phyloP scores from a whole-genome alignment of 2,329 filamentous ascomycete species.

The Orbilia oligospora region DNA sequence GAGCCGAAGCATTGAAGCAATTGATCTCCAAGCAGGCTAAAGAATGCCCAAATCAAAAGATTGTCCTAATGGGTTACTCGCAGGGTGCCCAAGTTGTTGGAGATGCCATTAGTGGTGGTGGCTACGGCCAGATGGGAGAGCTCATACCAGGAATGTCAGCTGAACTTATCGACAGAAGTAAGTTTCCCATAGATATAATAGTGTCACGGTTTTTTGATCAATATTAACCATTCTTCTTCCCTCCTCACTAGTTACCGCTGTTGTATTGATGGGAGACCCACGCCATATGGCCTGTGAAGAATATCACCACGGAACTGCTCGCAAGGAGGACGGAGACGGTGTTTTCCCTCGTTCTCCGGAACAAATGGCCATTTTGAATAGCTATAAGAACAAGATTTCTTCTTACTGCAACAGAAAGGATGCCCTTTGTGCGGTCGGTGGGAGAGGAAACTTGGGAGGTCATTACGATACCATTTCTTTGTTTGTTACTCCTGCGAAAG shows the following conservation, averaged over 20 bases:
- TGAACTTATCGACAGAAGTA: conserved; percentile 60
- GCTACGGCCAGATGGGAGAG: conserved; percentile 58
- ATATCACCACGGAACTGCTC: conserved; percentile 62
- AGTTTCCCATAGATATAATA: background rate
- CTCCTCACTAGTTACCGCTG: conserved; percentile 52
- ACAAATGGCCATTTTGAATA: conserved; percentile 40
- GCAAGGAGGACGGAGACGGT: conserved; percentile 43
- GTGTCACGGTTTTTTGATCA: background rate
- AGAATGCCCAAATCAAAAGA: conserved; percentile 64
- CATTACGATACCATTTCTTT: conserved; percentile 54
- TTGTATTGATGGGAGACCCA: conserved; percentile 64
- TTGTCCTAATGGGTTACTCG: conserved; percentile 65
- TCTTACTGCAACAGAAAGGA: conserved; percentile 54
- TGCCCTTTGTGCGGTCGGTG: conserved; percentile 44
- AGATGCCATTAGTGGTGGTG: conserved; percentile 65
- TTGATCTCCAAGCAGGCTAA: conserved; percentile 58
- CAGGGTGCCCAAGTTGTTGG: conserved; percentile 65
- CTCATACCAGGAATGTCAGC: conserved; percentile 51
- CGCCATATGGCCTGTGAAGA: conserved; percentile 61
- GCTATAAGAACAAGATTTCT: conserved; percentile 44
- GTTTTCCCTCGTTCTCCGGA: conserved; percentile 61
- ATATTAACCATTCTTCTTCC: background rate
- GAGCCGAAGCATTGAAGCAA: conserved; percentile 61
- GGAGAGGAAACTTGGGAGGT: conserved; percentile 46
- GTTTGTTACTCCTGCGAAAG: conserved; percentile 36